These are phyloP conservation scores for Penicillium sp. DNA, from an alignment of 2,329 filamentous ascomycete genomes.

Conservation along the genomic window DNA sequence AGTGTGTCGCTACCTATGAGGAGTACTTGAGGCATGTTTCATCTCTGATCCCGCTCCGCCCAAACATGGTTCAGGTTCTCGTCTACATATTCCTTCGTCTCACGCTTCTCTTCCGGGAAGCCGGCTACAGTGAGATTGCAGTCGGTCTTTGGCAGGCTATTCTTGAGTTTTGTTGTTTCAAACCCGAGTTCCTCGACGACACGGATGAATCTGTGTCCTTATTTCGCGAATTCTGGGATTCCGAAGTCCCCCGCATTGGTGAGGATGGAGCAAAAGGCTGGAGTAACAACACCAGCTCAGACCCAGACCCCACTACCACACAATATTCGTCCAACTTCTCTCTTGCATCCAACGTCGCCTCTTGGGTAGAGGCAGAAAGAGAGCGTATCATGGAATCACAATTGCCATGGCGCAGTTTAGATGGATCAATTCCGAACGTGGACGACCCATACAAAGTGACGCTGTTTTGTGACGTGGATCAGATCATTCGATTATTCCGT, in stretches of 20 bases:
- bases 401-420: constrained; percentile 70
- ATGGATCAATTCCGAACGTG: constrained; percentile 62
- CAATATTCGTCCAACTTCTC: constrained; percentile 23
- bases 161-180: constrained; percentile 69
- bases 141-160: constrained; percentile 79
- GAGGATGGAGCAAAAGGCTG: constrained; percentile 72
- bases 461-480: constrained; percentile 72
- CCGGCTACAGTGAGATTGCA: constrained; percentile 75
- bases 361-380: constrained; percentile 57
- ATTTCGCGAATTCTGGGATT: constrained; percentile 83
- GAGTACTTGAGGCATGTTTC: constrained; percentile 54
- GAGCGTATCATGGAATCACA: constrained; percentile 49
- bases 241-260: constrained; percentile 74
- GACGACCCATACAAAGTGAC: constrained; percentile 83
- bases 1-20: constrained; percentile 60
- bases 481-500: constrained; percentile 52
- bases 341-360: constrained; percentile 36
- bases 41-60: neutral
- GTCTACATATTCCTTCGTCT: constrained; percentile 72
- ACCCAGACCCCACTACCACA: constrained; percentile 37
- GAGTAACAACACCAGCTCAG: constrained; percentile 37
- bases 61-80: constrained; percentile 40
- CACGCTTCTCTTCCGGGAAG: constrained; percentile 71
- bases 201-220: constrained; percentile 20
- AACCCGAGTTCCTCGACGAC: constrained; percentile 36